Conservation (phyloP, 352 stramenopile species). For the Phytophthora pini region DNA sequence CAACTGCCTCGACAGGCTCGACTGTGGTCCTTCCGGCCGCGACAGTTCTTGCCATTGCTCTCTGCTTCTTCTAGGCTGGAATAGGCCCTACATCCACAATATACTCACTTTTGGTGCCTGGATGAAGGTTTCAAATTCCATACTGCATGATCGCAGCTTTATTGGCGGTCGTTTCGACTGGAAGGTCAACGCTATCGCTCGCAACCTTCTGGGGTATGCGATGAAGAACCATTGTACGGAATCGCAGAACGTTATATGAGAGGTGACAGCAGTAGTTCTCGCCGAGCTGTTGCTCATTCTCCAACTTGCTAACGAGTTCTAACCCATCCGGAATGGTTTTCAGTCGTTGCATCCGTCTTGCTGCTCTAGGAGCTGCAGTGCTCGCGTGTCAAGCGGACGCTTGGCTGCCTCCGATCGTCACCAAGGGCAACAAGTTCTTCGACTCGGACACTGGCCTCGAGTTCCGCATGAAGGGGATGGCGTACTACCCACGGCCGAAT, state of each 20-base stretch:
- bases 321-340: slow-evolving; percentile 19
- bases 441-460: slow-evolving; percentile 67
- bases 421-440: slow-evolving; percentile 90
- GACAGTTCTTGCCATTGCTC: not conserved
- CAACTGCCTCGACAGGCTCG: not conserved
- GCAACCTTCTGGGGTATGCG: slow-evolving; percentile 22
- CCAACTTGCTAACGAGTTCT: slow-evolving; percentile 21
- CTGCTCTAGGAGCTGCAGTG: slow-evolving; percentile 11
- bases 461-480: slow-evolving; percentile 78
- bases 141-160: slow-evolving; percentile 18
- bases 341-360: slow-evolving; percentile 15
- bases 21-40: not conserved
- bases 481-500: slow-evolving; percentile 81
- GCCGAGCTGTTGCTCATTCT: slow-evolving; percentile 11
- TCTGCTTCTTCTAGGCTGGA: slow-evolving; percentile 10
- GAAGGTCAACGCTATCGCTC: not conserved
- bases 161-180: slow-evolving; percentile 23
- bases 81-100: too few relatives aligned
- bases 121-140: slow-evolving; percentile 26
- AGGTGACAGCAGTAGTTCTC: slow-evolving; percentile 1
- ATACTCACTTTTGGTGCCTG: too few relatives aligned
- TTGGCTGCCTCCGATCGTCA: slow-evolving; percentile 58
- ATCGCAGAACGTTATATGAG: slow-evolving; percentile 35
- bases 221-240: slow-evolving; percentile 14
- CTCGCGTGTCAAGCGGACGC: slow-evolving; percentile 25